Base-by-base conservation (phyloP, 805 yeast genomes). In the Lachancea lanzarotensis region DNA sequence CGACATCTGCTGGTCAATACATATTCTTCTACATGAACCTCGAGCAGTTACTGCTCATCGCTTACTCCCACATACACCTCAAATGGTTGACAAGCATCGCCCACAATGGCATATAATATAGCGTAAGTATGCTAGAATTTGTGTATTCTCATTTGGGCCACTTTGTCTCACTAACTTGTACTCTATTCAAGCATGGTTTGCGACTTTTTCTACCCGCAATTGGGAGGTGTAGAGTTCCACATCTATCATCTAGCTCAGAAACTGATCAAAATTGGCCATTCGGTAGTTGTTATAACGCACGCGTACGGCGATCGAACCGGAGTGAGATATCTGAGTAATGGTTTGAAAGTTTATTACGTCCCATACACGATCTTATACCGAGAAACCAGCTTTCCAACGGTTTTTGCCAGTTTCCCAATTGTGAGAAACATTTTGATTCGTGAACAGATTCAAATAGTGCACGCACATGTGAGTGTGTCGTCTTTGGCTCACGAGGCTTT, bases 151-250 rank as follows among this genome's bases (percentile, higher is more conserved):
- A 29, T 12, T 7, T 5, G 11, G 4, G 31, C 31, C 15, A 12
- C 31, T 5, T 7, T 29, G 9, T 36, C 15, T 31, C 11, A 40
- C 37, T 40, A 25, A 37, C 38, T 35, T 12, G 39, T 18, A n/a
- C 15, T 34, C 19, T 17, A 22, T 36, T 29, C 29, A 43, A 73
- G 75, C 7, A 90, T 93, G 96, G 86, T 90, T 3, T 85, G 95
- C 36, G 99, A 93, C 66, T 93, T 89, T 71, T 93, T 93, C 76
- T 93, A 85, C 66, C 99, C 99, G 10, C 98, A 93, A 61, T 84
- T 97, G 0, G 99, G 99, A 3, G 99, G 99, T 9, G 95, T 93
- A 1, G 99, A 93, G 63, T 80, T 91, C 50, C 98, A 93, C 61
- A 85, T 91, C 15, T 88, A 87, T 63, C 98, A 93, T 62, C 66